Conservation (phyloP, 768 basidiomycete species). For the Piloderma croceum region DNA sequence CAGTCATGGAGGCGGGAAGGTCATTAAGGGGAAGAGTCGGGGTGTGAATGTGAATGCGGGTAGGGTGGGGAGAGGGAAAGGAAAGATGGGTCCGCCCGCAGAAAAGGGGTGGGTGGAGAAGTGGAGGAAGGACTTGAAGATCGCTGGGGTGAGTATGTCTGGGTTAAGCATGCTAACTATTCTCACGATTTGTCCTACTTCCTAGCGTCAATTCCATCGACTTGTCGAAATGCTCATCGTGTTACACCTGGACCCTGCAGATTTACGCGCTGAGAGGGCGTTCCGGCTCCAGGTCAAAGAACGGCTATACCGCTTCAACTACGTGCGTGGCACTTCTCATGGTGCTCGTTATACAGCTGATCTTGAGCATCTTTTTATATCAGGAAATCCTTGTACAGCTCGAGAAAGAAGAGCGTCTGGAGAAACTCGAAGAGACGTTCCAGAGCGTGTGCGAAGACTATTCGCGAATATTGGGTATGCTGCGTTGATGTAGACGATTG, state of each 20-base stretch:
- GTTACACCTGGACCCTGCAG: slow-evolving; percentile 56
- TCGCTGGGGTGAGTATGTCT: slow-evolving; percentile 64
- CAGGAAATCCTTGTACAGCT: slow-evolving; percentile 87
- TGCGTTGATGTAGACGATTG: no score
- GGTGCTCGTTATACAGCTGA: background rate
- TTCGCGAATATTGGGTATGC: slow-evolving; percentile 61
- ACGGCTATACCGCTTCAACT: slow-evolving; percentile 91
- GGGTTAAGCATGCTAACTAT: background rate
- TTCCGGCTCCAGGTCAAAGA: slow-evolving; percentile 93
- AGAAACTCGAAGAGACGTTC: slow-evolving; percentile 92
- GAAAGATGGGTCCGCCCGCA: slow-evolving; percentile 72
- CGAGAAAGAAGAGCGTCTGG: slow-evolving; percentile 78
- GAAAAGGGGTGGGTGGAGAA: slow-evolving; percentile 73
- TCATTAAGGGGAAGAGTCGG: slow-evolving; percentile 35
- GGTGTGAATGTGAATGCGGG: slow-evolving; percentile 22
- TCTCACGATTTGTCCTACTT: slow-evolving; percentile 6
- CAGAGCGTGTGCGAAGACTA: slow-evolving; percentile 84
- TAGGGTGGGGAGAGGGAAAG: slow-evolving; percentile 34
- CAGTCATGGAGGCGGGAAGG: slow-evolving; percentile 45
- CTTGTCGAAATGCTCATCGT: slow-evolving; percentile 89
- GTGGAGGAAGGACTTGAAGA: slow-evolving; percentile 80
- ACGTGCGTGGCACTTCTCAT: slow-evolving; percentile 55
- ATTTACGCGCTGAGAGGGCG: slow-evolving; percentile 49
- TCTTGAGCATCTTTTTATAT: background rate
- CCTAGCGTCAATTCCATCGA: slow-evolving; percentile 88